These are phyloP conservation scores for Claviceps maximensis DNA, from an alignment of 2,329 filamentous ascomycete genomes.

Conservation along the genomic window DNA sequence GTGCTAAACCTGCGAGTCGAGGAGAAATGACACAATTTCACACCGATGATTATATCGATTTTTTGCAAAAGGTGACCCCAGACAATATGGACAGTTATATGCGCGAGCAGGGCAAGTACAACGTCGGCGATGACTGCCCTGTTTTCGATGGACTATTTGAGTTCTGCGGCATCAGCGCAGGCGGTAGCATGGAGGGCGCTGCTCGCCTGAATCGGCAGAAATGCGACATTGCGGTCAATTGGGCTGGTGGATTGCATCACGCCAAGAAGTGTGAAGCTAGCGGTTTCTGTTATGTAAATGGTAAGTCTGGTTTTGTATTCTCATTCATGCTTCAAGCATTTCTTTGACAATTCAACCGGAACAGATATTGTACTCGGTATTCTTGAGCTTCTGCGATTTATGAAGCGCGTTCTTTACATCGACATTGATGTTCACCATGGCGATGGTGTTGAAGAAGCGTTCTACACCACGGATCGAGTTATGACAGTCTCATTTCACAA, in stretches of 20 bases:
- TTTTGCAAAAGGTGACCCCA: constrained; percentile 86
- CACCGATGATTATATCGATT: constrained; percentile 89
- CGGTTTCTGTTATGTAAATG: constrained; percentile 98
- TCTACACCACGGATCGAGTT: constrained; percentile 83
- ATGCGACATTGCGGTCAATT: constrained; percentile 95
- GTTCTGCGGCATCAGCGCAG: constrained; percentile 89
- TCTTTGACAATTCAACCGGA: not conserved
- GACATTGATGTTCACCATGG: constrained; percentile 93
- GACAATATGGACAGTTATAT: constrained; percentile 95
- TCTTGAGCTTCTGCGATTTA: constrained; percentile 77
- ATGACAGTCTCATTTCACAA: constrained; percentile 95
- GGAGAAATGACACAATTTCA: constrained; percentile 93
- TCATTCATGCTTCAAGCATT: constrained; percentile 1
- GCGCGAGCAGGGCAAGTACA: constrained; percentile 86
- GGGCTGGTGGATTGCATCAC: constrained; percentile 93
- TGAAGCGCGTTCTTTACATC: constrained; percentile 94
- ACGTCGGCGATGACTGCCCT: constrained; percentile 91
- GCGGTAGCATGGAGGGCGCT: constrained; percentile 86
- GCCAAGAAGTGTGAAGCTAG: constrained; percentile 94
- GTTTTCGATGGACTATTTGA: constrained; percentile 97
- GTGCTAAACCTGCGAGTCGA: constrained; percentile 72
- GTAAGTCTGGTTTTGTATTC: constrained; percentile 30
- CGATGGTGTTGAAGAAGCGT: constrained; percentile 85
- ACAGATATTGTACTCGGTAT: constrained; percentile 91
- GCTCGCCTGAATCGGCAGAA: constrained; percentile 80